Conservation (phyloP, 139 green algal species). For the Volvox reticuliferus region DNA sequence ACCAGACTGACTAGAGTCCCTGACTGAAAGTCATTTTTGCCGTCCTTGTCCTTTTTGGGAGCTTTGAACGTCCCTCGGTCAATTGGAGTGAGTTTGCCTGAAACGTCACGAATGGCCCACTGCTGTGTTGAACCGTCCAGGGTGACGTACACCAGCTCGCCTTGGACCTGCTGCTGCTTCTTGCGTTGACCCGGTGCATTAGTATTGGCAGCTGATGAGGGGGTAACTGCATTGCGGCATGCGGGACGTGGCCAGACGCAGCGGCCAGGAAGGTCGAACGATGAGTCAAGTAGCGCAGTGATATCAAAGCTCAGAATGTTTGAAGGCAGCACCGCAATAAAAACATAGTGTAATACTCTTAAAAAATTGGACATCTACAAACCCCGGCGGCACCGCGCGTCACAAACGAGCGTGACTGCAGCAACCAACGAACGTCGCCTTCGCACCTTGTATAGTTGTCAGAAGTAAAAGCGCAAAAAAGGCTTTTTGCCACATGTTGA, state of each 20-base stretch:
- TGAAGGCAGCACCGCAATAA: not conserved
- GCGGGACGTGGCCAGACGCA: not conserved
- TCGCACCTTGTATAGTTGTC: not conserved
- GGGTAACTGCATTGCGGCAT: not conserved
- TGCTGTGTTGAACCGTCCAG: not conserved
- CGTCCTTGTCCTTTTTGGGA: slow-evolving; percentile 14
- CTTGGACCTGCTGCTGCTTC: not conserved
- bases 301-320: not conserved
- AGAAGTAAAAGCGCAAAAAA: not conserved
- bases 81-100: not conserved
- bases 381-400: too few relatives aligned
- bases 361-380: not conserved
- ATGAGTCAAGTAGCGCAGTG: not conserved
- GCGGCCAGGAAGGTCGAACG: not conserved
- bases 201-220: not conserved
- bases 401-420: too few relatives aligned
- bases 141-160: not conserved
- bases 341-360: not conserved
- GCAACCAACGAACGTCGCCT: not conserved
- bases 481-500: not conserved
- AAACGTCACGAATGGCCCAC: not conserved
- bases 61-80: not conserved
- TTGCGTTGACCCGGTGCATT: not conserved
- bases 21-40: not conserved
- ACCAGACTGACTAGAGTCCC: not conserved